Percentiles rank a stretch among this genome's conserved stretches.
Evolutionary conservation across 169 alveolate species (phyloP).

Genomic region (Eimeria mitis): DNA sequence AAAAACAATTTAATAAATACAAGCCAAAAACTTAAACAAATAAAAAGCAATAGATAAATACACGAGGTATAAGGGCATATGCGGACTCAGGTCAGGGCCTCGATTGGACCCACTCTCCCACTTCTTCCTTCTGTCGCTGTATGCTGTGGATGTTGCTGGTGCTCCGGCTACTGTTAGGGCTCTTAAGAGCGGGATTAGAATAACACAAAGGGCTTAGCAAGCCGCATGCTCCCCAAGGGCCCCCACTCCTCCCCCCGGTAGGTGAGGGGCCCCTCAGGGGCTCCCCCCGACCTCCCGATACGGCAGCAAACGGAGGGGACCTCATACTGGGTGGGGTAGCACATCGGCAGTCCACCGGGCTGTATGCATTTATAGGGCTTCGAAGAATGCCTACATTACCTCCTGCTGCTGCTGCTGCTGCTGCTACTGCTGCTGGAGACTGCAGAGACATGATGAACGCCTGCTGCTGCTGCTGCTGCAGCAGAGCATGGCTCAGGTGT

Average conservation of each 20-base stretch:
- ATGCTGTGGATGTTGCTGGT: conserved; percentile 69
- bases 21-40: neutral
- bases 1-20: neutral
- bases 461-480: conserved; percentile 58
- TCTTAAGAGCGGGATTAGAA: conserved; percentile 28
- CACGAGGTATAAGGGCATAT: neutral
- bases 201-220: conserved; percentile 55
- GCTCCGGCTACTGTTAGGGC: conserved; percentile 66
- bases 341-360: conserved; percentile 33
- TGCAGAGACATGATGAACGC: conserved; percentile 16
- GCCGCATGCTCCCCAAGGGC: conserved; percentile 69
- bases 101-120: conserved; percentile 29
- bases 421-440: conserved; percentile 44
- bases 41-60: neutral
- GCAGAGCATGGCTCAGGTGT: conserved; percentile 38
- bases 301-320: conserved; percentile 35
- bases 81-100: conserved; percentile 5
- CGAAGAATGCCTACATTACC: conserved; percentile 1
- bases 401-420: conserved; percentile 22
- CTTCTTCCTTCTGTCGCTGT: conserved; percentile 51
- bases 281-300: conserved; percentile 8
- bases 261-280: conserved; percentile 55
- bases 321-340: conserved; percentile 3
- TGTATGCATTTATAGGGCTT: conserved; percentile 52
- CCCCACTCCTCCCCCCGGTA: neutral